These are phyloP conservation scores for Suillus subalutaceus DNA, from an alignment of 768 basidiomycete species.

Conservation along the genomic window DNA sequence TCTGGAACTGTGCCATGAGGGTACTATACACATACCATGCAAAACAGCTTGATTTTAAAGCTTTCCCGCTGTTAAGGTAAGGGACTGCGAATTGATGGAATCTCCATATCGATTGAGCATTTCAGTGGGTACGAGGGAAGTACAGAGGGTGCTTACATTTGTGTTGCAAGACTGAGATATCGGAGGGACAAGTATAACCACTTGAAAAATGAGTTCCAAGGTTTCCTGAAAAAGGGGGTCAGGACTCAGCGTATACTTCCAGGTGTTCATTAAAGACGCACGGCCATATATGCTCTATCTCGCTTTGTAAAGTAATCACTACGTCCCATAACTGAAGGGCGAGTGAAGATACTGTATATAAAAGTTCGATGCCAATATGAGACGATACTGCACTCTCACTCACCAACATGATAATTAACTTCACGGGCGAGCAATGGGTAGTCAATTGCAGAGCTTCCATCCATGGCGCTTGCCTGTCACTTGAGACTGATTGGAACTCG, in stretches of 20 bases:
- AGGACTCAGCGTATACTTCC: background rate
- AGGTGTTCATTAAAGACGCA: slow-evolving; percentile 15
- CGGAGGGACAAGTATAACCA: slow-evolving; percentile 21
- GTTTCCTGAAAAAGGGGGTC: slow-evolving; percentile 16
- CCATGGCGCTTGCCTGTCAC: background rate
- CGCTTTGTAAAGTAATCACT: slow-evolving; percentile 26
- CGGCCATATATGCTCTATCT: slow-evolving; percentile 35
- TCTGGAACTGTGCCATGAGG: slow-evolving; percentile 17
- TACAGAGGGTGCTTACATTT: background rate
- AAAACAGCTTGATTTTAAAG: slow-evolving; percentile 16
- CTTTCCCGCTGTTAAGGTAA: slow-evolving; percentile 16
- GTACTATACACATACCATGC: slow-evolving; percentile 24
- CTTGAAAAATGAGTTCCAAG: slow-evolving; percentile 19
- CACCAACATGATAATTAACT: background rate
- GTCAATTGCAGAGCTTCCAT: background rate
- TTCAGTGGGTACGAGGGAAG: background rate
- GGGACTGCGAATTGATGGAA: slow-evolving; percentile 12
- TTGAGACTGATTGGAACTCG: background rate
- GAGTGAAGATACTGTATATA: slow-evolving; percentile 27
- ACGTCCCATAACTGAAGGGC: slow-evolving; percentile 32
- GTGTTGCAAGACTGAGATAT: slow-evolving; percentile 7
- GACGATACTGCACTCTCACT: background rate
- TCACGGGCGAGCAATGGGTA: background rate
- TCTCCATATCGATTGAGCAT: background rate
- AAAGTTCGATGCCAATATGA: background rate